Percentiles rank a stretch among this genome's conserved stretches.
phyloP scores from a whole-genome alignment of 179 eudicot genomes.

The Spergularia azorica region DNA sequence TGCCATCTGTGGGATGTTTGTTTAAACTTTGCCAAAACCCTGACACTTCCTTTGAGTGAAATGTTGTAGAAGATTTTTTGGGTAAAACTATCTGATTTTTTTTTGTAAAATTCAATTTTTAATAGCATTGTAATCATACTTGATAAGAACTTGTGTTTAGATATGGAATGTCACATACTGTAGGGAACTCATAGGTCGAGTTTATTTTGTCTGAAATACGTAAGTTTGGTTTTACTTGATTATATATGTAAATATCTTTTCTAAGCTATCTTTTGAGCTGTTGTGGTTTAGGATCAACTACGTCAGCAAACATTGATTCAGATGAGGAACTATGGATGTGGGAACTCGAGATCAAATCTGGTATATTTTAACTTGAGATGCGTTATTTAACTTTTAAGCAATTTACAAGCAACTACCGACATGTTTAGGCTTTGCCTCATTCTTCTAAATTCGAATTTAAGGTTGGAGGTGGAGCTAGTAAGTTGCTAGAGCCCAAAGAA shows the following conservation, averaged over 20 bases:
- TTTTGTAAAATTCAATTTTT: no score
- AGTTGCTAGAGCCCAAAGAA: slow-evolving; percentile 8
- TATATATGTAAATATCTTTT: no score
- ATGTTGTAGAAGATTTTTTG: no score
- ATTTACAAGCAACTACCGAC: neutral
- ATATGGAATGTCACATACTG: no score
- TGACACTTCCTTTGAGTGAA: no score
- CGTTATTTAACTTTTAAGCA: neutral
- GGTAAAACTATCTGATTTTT: no score
- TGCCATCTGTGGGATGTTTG: slow-evolving; percentile 1
- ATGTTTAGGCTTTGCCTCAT: neutral
- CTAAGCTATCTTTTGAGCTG: neutral
- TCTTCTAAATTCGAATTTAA: slow-evolving; percentile 13
- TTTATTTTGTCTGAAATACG: no score
- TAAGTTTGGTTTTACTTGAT: no score
- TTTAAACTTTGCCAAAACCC: neutral
- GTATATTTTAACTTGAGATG: slow-evolving; percentile 18
- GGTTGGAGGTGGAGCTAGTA: neutral
- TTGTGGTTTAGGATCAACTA: slow-evolving; percentile 30
- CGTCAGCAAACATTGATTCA: slow-evolving; percentile 21
- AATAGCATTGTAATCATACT: no score
- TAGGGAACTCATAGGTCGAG: no score
- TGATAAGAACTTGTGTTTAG: no score
- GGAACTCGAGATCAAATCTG: slow-evolving; percentile 19
- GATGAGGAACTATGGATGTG: slow-evolving; percentile 16